phyloP scores from a whole-genome alignment of 129 eudicot genomes.

The Erigeron canadensis region DNA sequence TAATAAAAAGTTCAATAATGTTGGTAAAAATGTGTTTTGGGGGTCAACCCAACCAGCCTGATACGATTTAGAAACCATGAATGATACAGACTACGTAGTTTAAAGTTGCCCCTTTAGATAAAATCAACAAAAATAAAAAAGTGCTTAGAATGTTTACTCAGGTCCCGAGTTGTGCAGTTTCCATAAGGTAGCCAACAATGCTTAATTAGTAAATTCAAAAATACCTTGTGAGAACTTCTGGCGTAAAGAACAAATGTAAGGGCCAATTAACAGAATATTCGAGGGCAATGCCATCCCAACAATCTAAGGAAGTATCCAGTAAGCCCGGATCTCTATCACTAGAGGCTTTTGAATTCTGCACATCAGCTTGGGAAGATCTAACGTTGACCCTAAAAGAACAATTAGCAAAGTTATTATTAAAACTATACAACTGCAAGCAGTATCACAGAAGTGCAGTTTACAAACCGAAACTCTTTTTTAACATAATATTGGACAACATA shows the following conservation, averaged over 20 bases:
- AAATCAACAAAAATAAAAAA: too few species aligned
- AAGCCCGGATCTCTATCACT: conserved; percentile 55
- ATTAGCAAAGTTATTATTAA: conserved; percentile 27
- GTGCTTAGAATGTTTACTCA: too few species aligned
- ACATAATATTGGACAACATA: neutral
- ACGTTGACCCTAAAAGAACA: conserved; percentile 49
- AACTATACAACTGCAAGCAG: neutral
- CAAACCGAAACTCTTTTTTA: too few species aligned
- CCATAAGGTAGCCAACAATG: neutral
- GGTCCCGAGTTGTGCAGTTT: neutral
- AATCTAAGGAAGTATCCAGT: conserved; percentile 63
- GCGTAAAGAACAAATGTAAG: conserved; percentile 81
- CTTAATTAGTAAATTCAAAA: neutral
- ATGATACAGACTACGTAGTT: too few species aligned
- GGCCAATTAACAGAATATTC: conserved; percentile 97
- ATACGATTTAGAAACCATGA: too few species aligned
- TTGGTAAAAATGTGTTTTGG: too few species aligned
- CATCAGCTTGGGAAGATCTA: conserved; percentile 61
- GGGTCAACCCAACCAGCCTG: too few species aligned
- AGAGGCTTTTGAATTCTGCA: conserved; percentile 52
- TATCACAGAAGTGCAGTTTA: neutral
- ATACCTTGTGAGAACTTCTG: conserved; percentile 90
- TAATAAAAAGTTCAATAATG: too few species aligned
- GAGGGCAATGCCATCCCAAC: conserved; percentile 96
- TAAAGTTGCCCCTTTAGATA: too few species aligned